Evolutionary conservation across 2,329 filamentous ascomycete species (phyloP).

Genomic region (Parastagonospora nodorum): DNA sequence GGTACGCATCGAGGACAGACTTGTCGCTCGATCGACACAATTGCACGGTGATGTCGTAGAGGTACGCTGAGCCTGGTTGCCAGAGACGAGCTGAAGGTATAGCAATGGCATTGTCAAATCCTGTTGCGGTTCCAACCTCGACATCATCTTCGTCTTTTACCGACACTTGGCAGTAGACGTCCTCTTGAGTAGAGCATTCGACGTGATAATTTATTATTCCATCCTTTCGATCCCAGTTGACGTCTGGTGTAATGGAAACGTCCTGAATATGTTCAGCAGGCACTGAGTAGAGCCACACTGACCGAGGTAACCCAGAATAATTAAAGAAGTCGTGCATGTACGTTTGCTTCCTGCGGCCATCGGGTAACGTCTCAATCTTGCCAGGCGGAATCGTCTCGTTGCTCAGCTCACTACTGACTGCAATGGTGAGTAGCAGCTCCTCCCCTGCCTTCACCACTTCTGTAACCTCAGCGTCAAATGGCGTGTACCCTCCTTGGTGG

Average conservation of each 20-base stretch:
- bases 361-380: conserved; percentile 1
- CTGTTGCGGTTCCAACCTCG: neutral
- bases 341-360: conserved; percentile 5
- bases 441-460: conserved; percentile 4
- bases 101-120: neutral
- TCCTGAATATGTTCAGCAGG: conserved; percentile 5
- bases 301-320: conserved; percentile 13
- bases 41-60: conserved; percentile 6
- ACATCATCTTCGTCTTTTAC: conserved; percentile 1
- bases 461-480: conserved; percentile 12
- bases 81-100: conserved; percentile 5
- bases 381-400: conserved; percentile 12
- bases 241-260: conserved; percentile 4
- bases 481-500: conserved; percentile 11
- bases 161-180: neutral
- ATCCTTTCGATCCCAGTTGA: conserved; percentile 1
- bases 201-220: conserved; percentile 6
- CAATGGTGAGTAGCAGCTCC: conserved; percentile 7
- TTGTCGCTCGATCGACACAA: neutral
- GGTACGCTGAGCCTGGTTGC: conserved; percentile 11
- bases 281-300: conserved; percentile 13
- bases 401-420: conserved; percentile 10
- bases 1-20: conserved; percentile 4
- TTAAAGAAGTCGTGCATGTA: conserved; percentile 17
- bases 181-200: neutral